A percentile compares a stretch with the other conserved stretches of the same genome.
Conservation (phyloP, 108 stramenopile species). For the Nitzschia inconspicua region DNA sequence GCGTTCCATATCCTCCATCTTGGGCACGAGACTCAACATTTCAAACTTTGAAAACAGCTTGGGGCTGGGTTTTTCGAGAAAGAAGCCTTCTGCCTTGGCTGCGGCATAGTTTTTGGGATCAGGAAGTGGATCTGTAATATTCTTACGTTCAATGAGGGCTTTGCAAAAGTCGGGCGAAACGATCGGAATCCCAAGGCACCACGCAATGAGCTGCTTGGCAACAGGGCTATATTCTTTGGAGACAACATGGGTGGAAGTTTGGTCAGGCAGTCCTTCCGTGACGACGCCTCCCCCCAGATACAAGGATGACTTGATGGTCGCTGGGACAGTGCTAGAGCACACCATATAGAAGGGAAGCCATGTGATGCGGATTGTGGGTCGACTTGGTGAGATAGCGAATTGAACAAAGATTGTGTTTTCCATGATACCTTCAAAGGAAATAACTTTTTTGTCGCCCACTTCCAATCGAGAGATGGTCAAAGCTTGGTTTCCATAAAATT, state of each 20-base stretch:
- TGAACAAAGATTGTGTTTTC: conserved; percentile 10
- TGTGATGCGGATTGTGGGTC: conserved; percentile 18
- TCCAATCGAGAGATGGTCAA: conserved; percentile 9
- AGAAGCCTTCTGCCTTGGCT: neutral
- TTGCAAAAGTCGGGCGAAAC: conserved; percentile 13
- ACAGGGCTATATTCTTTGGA: neutral
- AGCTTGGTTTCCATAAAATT: neutral
- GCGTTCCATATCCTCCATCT: conserved; percentile 2
- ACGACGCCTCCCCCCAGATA: neutral
- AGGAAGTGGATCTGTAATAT: conserved; percentile 8
- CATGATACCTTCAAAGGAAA: neutral
- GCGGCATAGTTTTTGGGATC: neutral
- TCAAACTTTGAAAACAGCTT: conserved; percentile 9
- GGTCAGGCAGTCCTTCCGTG: conserved; percentile 7
- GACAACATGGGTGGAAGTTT: conserved; percentile 25
- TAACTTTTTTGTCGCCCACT: conserved; percentile 9
- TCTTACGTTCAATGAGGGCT: conserved; percentile 8
- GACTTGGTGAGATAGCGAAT: conserved; percentile 7
- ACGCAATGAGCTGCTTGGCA: conserved; percentile 31
- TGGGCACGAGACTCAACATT: conserved; percentile 9
- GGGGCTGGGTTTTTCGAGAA: conserved; percentile 9
- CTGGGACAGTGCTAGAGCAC: conserved; percentile 9
- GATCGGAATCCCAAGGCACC: conserved; percentile 23
- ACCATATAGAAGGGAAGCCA: conserved; percentile 10
- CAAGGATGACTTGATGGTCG: neutral